Conservation (phyloP, 225 moss, liverwort and hornwort species). For the Antitrichia curtipendula region DNA sequence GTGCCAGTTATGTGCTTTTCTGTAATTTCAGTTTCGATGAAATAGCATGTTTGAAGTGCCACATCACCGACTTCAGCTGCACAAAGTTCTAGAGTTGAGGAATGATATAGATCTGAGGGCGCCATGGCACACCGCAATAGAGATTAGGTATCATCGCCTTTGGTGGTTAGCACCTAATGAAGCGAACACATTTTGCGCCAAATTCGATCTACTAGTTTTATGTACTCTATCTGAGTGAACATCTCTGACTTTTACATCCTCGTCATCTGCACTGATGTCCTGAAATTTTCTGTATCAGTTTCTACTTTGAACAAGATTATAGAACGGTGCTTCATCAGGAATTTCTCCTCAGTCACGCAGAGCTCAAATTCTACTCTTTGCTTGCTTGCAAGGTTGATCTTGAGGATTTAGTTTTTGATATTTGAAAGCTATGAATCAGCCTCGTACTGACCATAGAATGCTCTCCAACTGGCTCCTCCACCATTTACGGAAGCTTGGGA, state of each 20-base stretch:
- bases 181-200: background rate
- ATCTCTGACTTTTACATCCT: background rate
- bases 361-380: background rate
- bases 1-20: background rate
- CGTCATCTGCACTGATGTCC: background rate
- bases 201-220: background rate
- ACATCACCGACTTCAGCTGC: background rate
- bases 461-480: background rate
- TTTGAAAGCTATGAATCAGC: background rate
- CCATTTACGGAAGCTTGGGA: background rate
- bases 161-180: background rate
- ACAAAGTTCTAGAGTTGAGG: background rate
- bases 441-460: background rate
- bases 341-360: background rate
- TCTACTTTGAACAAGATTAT: background rate
- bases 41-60: background rate
- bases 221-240: background rate
- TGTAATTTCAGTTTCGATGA: background rate
- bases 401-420: background rate
- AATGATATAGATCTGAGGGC: background rate
- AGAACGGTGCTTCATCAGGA: background rate
- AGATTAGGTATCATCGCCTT: background rate
- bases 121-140: background rate
- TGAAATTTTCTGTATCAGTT: background rate
- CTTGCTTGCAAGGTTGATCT: background rate